Base-by-base conservation (phyloP, 2,329 filamentous ascomycete species). In the Arachnomyces sp. region DNA sequence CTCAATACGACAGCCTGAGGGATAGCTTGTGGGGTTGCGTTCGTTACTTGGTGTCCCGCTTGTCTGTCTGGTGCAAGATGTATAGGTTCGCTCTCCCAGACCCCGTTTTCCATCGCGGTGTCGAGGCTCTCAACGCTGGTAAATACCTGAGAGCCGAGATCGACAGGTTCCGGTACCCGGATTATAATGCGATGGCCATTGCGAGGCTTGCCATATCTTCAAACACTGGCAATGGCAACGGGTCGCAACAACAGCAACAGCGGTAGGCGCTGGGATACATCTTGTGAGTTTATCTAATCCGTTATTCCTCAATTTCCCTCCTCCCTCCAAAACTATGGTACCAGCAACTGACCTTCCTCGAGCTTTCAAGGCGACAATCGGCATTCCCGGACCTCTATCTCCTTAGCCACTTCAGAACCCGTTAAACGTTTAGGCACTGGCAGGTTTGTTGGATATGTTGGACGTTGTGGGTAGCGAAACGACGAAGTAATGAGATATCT, bases 161-260 rank as follows among this genome's bases (percentile, higher is more conserved):
- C n/a, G 38, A 39, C 18, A 18, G 7, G n/a, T 39, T 34, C 11
- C 31, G 8, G 15, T 28, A 34, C 11, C 38, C 38, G 31, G 28
- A 15, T 2, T 39, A 17, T 29, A 16, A 28, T 21, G 29, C 25
- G 7, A 34, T 39, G 38, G 38, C 17, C 6, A 15, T 25, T 29
- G 28, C 9, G 21, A 12, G 29, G 14, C 14, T n/a, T 6, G 38
- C 18, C 3, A 15, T n/a, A 5, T 31, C n/a, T 33, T 11, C 21
- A 29, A 12, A 21, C 31, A 9, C 7, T 28, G 15, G n/a, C n/a
- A 17, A 34, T 15, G 14, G 31, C 7, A 15, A 16, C 15, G n/a
- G 31, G 4, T n/a, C n/a, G 7, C 17, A n/a, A 7, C 3, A 9
- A 25, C 21, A 25, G 21, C 21, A 5, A 9, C 21, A 25, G 21